These are phyloP conservation scores for Tetraselmis striata DNA, from an alignment of 139 green algal genomes.

Conservation along the genomic window DNA sequence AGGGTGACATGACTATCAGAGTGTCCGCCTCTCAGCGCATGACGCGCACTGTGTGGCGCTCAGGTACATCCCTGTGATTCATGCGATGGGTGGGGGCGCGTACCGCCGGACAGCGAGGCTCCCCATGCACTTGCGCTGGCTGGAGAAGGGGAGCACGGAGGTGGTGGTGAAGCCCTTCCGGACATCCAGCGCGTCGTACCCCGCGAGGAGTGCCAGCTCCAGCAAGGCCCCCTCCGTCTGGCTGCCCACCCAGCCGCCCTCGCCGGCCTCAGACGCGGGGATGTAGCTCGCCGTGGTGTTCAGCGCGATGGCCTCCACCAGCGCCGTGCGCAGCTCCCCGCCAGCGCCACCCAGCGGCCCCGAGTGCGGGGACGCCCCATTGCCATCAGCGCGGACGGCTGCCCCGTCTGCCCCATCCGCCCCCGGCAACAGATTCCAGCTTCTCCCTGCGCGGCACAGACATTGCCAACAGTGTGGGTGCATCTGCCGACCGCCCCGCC, in stretches of 20 bases:
- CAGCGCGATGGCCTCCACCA: conserved; percentile 28
- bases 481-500: no score
- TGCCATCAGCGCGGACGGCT: background rate
- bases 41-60: no score
- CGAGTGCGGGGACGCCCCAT: no score
- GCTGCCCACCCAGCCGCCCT: conserved; percentile 48
- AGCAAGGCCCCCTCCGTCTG: conserved; percentile 77
- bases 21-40: no score
- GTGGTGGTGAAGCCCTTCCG: background rate
- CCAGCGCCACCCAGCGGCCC: no score
- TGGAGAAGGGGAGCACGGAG: conserved; percentile 54
- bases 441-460: no score
- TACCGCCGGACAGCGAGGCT: conserved; percentile 41
- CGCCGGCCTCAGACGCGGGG: conserved; percentile 5
- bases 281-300: conserved; percentile 60
- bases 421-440: background rate
- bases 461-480: no score
- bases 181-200: conserved; percentile 12
- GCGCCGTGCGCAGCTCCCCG: background rate
- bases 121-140: conserved; percentile 78
- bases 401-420: background rate
- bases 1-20: no score
- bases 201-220: conserved; percentile 44
- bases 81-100: no score
- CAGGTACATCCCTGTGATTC: no score